Evolutionary conservation across 1,139 yeast genomes (phyloP).

Genomic region (Groenewaldozyma sp.): DNA sequence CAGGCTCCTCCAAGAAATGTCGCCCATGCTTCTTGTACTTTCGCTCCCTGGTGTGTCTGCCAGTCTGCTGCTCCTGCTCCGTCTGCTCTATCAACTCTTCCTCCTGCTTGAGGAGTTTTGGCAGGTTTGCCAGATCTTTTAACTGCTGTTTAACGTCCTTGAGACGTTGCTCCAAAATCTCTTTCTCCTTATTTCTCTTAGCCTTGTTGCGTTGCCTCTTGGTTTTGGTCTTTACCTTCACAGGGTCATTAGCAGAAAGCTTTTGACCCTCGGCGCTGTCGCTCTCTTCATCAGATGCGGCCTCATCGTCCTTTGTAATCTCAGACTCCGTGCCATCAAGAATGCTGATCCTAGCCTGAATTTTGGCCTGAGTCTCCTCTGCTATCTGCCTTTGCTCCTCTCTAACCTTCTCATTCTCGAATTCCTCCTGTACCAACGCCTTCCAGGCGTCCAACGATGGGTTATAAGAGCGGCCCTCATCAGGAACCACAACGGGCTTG

Average conservation of each 20-base stretch:
- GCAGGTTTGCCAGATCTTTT: slow-evolving; percentile 40
- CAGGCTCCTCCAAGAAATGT: slow-evolving; percentile 41
- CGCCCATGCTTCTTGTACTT: slow-evolving; percentile 25
- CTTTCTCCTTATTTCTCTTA: slow-evolving; percentile 53
- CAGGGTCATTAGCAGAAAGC: slow-evolving; percentile 50
- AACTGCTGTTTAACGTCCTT: slow-evolving; percentile 52
- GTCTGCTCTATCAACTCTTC: slow-evolving; percentile 12
- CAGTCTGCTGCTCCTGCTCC: slow-evolving; percentile 12
- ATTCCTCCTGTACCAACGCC: slow-evolving; percentile 57
- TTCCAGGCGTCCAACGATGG: slow-evolving; percentile 86
- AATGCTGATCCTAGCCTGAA: slow-evolving; percentile 54
- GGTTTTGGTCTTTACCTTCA: slow-evolving; percentile 62
- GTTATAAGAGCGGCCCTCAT: slow-evolving; percentile 88
- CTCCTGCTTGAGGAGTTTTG: slow-evolving; percentile 20
- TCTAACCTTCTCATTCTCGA: slow-evolving; percentile 50
- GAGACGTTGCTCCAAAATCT: slow-evolving; percentile 47
- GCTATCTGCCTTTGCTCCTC: slow-evolving; percentile 52
- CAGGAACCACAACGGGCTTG: slow-evolving; percentile 45
- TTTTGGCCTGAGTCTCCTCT: slow-evolving; percentile 54
- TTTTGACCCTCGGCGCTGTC: slow-evolving; percentile 29
- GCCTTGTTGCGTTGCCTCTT: slow-evolving; percentile 66
- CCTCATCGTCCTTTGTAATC: slow-evolving; percentile 33
- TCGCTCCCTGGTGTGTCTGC: slow-evolving; percentile 13
- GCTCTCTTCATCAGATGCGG: slow-evolving; percentile 23
- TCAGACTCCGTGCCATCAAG: slow-evolving; percentile 39